A percentile compares a stretch with the other conserved stretches of the same genome.
These are phyloP conservation scores for Neonectria ditissima DNA, from an alignment of 2,329 filamentous ascomycete species.

Conservation along the genomic window DNA sequence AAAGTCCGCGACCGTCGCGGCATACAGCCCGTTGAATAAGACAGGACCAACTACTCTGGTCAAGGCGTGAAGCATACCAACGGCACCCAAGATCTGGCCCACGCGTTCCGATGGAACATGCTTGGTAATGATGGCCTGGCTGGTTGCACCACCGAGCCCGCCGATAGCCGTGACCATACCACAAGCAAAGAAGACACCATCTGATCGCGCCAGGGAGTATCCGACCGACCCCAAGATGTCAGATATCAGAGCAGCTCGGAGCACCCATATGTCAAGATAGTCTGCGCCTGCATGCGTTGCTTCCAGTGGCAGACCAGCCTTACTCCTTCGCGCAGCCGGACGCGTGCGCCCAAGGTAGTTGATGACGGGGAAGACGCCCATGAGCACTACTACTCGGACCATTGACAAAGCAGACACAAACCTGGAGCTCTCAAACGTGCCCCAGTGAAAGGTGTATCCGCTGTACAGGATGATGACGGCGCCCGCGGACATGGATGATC, in stretches of 20 bases:
- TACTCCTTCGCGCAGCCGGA: conserved; percentile 57
- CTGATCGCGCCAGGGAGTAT: conserved; percentile 74
- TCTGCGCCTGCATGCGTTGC: conserved; percentile 78
- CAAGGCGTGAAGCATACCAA: conserved; percentile 86
- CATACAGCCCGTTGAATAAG: conserved; percentile 88
- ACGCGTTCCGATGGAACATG: conserved; percentile 86
- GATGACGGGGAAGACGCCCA: conserved; percentile 79
- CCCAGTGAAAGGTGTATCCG: conserved; percentile 84
- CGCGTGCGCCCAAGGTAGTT: conserved; percentile 78
- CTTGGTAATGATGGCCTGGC: conserved; percentile 88
- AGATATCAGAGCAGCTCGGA: conserved; percentile 79
- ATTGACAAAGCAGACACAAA: conserved; percentile 86
- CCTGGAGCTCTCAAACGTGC: conserved; percentile 80
- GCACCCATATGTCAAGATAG: conserved; percentile 78
- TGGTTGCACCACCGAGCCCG: conserved; percentile 85
- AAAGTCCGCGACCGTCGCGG: conserved; percentile 80
- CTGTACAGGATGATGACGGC: conserved; percentile 88
- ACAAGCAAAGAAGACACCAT: conserved; percentile 74
- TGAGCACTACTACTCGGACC: conserved; percentile 79
- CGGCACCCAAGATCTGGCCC: conserved; percentile 89
- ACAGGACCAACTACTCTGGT: conserved; percentile 83
- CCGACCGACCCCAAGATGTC: conserved; percentile 82
- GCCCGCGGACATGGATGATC: conserved; percentile 82
- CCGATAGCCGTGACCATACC: conserved; percentile 82
- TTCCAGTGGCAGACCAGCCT: conserved; percentile 49